Conservation (phyloP, 352 stramenopile genomes). For the Phytophthora ohioensis region DNA sequence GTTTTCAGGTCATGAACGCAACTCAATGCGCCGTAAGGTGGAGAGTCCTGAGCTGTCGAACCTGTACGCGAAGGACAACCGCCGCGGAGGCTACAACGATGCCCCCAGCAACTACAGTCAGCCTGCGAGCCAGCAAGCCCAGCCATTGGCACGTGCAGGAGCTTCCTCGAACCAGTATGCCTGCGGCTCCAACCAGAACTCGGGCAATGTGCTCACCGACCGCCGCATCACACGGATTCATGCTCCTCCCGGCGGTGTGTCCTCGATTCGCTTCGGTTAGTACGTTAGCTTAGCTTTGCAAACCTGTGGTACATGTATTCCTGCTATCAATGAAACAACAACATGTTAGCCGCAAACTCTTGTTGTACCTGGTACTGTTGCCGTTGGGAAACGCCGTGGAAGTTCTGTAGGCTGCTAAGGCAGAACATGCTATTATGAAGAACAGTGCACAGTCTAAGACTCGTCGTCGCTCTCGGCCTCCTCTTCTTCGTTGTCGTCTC, state of each 20-base stretch:
- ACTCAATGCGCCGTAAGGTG: slow-evolving; percentile 51
- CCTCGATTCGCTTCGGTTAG: slow-evolving; percentile 82
- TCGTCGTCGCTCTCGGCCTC: slow-evolving; percentile 41
- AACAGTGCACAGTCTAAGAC: slow-evolving; percentile 33
- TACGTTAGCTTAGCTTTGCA: slow-evolving; percentile 12
- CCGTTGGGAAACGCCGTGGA: not conserved
- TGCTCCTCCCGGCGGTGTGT: slow-evolving; percentile 85
- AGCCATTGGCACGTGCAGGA: slow-evolving; percentile 18
- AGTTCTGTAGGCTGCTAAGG: slow-evolving; percentile 12
- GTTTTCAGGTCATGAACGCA: slow-evolving; percentile 63
- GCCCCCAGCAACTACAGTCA: slow-evolving; percentile 37
- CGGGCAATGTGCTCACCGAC: slow-evolving; percentile 91
- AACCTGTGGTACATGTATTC: not conserved
- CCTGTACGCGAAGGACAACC: slow-evolving; percentile 55
- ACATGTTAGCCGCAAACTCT: slow-evolving; percentile 19
- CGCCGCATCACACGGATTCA: slow-evolving; percentile 91
- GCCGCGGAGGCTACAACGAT: slow-evolving; percentile 31
- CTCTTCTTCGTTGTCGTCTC: slow-evolving; percentile 46
- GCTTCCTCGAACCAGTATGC: slow-evolving; percentile 90
- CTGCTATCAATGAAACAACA: slow-evolving; percentile 31
- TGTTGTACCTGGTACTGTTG: not conserved
- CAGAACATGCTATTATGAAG: slow-evolving; percentile 36
- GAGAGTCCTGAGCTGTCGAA: slow-evolving; percentile 62
- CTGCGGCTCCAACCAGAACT: slow-evolving; percentile 86
- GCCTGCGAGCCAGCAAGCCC: slow-evolving; percentile 38